Conservation (phyloP, 2,329 filamentous ascomycete species). For the Xylaria sp. region DNA sequence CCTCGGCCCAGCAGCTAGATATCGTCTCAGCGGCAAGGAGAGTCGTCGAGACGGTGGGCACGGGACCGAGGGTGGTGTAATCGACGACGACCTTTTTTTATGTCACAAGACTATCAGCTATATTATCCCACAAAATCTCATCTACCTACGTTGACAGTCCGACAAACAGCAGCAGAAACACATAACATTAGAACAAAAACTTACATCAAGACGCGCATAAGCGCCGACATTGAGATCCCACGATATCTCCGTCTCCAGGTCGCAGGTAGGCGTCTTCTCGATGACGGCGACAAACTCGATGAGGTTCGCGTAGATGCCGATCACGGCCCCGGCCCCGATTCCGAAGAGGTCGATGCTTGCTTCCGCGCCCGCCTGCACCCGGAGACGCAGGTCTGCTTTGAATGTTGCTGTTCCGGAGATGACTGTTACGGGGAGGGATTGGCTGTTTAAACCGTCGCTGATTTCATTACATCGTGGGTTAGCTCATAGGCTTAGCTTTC, state of each 20-base stretch:
- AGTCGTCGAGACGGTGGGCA: slow-evolving; percentile 36
- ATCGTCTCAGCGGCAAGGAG: slow-evolving; percentile 23
- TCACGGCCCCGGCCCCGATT: slow-evolving; percentile 33
- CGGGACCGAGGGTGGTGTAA: slow-evolving; percentile 32
- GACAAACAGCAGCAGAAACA: background rate
- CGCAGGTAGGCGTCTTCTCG: slow-evolving; percentile 31
- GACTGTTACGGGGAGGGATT: slow-evolving; percentile 32
- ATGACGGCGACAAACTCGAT: slow-evolving; percentile 34
- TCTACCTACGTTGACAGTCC: background rate
- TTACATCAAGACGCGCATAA: slow-evolving; percentile 32
- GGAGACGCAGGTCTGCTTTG: slow-evolving; percentile 34
- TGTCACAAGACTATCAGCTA: background rate
- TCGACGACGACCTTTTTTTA: slow-evolving; percentile 33
- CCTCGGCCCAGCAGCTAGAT: slow-evolving; percentile 26
- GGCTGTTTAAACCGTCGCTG: slow-evolving; percentile 30
- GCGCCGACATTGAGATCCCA: slow-evolving; percentile 37
- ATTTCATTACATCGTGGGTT: background rate
- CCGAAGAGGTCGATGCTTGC: slow-evolving; percentile 30
- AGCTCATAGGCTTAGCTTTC: background rate
- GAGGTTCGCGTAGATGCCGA: slow-evolving; percentile 35
- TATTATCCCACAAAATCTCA: background rate
- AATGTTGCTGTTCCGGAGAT: slow-evolving; percentile 26
- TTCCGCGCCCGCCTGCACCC: slow-evolving; percentile 35
- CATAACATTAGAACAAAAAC: background rate
- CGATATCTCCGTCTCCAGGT: slow-evolving; percentile 31